Evolutionary conservation across 1,284 basidiomycete species (phyloP).

Genomic region (Naganishia albida): DNA sequence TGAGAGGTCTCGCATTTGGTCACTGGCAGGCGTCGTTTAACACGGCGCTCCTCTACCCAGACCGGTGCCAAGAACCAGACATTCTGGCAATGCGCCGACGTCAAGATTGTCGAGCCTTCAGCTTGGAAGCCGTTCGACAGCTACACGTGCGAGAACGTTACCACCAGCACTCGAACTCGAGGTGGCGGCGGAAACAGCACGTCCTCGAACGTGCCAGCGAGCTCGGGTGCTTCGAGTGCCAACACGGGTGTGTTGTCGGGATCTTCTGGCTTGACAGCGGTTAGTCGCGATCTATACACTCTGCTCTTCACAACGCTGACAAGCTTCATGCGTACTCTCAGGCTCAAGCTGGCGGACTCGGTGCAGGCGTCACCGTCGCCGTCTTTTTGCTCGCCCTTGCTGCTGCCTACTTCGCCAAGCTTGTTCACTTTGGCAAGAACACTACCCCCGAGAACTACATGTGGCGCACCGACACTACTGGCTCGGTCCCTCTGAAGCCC

Average conservation of each 20-base stretch:
- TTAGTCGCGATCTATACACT: neutral
- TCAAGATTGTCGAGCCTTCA: constrained; percentile 24
- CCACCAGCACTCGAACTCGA: constrained; percentile 23
- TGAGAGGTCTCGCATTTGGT: neutral
- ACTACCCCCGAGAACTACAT: constrained; percentile 19
- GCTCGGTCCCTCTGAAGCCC: constrained; percentile 21
- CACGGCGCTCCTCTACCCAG: neutral
- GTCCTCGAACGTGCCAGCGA: constrained; percentile 8
- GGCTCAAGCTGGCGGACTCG: constrained; percentile 22
- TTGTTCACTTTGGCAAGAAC: constrained; percentile 21
- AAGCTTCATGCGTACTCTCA: neutral
- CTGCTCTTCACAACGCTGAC: neutral
- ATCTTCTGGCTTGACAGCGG: constrained; percentile 19
- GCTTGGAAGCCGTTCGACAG: constrained; percentile 21
- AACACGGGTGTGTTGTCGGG: constrained; percentile 13
- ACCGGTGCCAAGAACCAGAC: constrained; percentile 15
- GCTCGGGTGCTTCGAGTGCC: neutral
- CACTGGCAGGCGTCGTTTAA: neutral
- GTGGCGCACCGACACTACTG: constrained; percentile 23
- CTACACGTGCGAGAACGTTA: constrained; percentile 20
- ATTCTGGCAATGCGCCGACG: constrained; percentile 26
- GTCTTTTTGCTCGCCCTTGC: constrained; percentile 10
- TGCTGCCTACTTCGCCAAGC: constrained; percentile 19
- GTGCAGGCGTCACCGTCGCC: constrained; percentile 10
- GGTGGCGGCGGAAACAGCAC: constrained; percentile 21